phyloP scores from a whole-genome alignment of 192 early-diverging fungal genomes.

The Podila epicladia region DNA sequence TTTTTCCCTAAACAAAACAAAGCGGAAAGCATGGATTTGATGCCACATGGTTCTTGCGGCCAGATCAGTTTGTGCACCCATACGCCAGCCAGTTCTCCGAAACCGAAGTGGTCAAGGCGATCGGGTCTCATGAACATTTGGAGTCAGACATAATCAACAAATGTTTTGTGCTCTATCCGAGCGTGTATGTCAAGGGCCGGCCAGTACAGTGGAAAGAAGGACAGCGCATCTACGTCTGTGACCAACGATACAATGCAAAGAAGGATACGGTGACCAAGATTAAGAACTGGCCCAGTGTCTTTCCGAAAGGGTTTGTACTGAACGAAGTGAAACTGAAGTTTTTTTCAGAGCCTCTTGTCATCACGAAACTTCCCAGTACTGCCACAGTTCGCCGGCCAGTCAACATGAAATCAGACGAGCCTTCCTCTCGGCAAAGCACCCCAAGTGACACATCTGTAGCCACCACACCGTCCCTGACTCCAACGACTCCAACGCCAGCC shows the following conservation, averaged over 20 bases:
- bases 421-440: conserved; percentile 3
- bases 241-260: conserved; percentile 19
- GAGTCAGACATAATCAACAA: not conserved
- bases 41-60: conserved; percentile 21
- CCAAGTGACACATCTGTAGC: not conserved
- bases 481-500: not conserved
- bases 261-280: conserved; percentile 5
- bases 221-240: conserved; percentile 14
- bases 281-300: conserved; percentile 9
- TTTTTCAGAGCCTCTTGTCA: conserved; percentile 2
- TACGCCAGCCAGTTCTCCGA: conserved; percentile 17
- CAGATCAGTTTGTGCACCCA: conserved; percentile 13
- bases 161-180: conserved; percentile 14
- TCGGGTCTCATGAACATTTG: not conserved
- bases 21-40: conserved; percentile 10
- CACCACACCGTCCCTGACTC: not conserved
- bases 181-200: conserved; percentile 9
- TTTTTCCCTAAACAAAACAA: not conserved
- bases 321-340: not conserved
- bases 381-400: conserved; percentile 1
- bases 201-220: conserved; percentile 12
- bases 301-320: not conserved
- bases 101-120: conserved; percentile 10
- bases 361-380: conserved; percentile 13
- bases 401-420: not conserved